These are phyloP conservation scores for Stagonosporopsis chrysanthemi DNA, from an alignment of 2,329 filamentous ascomycete species.

Conservation along the genomic window DNA sequence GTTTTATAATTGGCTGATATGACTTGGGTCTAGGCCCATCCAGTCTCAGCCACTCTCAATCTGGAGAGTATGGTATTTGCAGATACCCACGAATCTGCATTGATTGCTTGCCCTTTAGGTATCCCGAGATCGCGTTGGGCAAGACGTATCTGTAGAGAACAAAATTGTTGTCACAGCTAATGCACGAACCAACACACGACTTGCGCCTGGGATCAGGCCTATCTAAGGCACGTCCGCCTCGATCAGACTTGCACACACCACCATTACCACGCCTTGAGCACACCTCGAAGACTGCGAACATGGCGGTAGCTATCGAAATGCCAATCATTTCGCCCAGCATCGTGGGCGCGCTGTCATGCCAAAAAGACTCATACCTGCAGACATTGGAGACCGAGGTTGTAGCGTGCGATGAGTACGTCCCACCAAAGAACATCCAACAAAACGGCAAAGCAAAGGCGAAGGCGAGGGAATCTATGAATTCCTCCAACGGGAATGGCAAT, in stretches of 20 bases:
- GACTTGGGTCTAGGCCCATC: background rate
- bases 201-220: conserved; percentile 19
- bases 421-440: conserved; percentile 27
- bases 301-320: conserved; percentile 23
- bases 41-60: conserved; percentile 5
- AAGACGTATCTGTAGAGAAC: background rate
- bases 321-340: conserved; percentile 26
- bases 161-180: conserved; percentile 9
- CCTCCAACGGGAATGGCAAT: conserved; percentile 23
- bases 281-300: conserved; percentile 9
- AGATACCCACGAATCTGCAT: background rate
- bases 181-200: conserved; percentile 25
- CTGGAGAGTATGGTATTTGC: conserved; percentile 1
- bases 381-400: conserved; percentile 42
- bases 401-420: conserved; percentile 40
- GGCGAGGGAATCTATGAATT: conserved; percentile 37
- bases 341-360: conserved; percentile 43
- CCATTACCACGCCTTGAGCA: conserved; percentile 11
- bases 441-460: conserved; percentile 37
- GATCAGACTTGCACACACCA: background rate
- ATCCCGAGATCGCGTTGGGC: conserved; percentile 5
- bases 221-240: background rate
- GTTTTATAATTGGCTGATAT: conserved; percentile 2
- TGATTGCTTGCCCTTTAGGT: background rate
- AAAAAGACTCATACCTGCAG: conserved; percentile 44